Percentiles rank a stretch among this genome's conserved stretches.
These are phyloP conservation scores for Rubroshorea leprosula DNA, from an alignment of 345 rosid species.

Conservation along the genomic window DNA sequence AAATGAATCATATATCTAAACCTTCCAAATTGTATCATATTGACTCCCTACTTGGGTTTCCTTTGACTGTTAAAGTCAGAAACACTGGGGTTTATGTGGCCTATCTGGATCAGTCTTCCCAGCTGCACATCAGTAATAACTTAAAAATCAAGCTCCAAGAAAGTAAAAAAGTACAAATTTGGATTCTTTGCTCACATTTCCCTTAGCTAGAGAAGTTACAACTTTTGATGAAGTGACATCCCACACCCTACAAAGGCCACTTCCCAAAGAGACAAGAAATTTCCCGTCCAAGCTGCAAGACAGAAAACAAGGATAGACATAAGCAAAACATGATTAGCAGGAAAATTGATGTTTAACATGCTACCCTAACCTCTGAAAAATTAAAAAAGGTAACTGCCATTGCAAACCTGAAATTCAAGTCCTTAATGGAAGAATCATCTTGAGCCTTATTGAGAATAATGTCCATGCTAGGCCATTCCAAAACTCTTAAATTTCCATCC, in stretches of 20 bases:
- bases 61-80: neutral
- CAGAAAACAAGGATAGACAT: conserved; percentile 16
- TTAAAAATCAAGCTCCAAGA: neutral
- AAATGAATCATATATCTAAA: neutral
- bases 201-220: conserved; percentile 58
- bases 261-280: conserved; percentile 71
- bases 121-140: neutral
- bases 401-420: conserved; percentile 73
- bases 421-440: conserved; percentile 61
- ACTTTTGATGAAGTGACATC: conserved; percentile 52
- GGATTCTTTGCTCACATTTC: conserved; percentile 40
- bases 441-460: conserved; percentile 49
- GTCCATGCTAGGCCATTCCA: conserved; percentile 86
- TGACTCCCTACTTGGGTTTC: neutral
- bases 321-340: conserved; percentile 21
- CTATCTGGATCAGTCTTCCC: neutral
- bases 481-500: conserved; percentile 80
- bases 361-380: neutral
- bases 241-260: conserved; percentile 86
- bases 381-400: neutral
- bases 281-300: conserved; percentile 73
- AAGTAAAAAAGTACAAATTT: conserved; percentile 4
- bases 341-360: neutral
- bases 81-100: neutral
- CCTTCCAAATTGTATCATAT: neutral